phyloP scores from a whole-genome alignment of 768 basidiomycete genomes.

The Mycena belliarum region DNA sequence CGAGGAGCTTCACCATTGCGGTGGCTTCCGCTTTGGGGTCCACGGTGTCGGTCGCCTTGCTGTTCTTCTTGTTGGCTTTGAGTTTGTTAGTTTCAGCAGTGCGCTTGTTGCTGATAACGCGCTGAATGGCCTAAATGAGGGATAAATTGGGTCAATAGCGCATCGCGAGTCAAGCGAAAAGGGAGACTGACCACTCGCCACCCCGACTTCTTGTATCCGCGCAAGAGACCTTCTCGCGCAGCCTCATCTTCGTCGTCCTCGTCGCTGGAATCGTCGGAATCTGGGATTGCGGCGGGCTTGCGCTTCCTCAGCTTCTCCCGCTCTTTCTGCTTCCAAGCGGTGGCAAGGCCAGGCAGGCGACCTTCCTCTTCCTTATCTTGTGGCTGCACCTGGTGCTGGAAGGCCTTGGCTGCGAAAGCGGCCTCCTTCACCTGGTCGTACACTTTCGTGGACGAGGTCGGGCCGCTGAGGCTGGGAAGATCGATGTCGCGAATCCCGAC shows the following conservation, averaged over 20 bases:
- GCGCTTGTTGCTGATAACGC: slow-evolving; percentile 14
- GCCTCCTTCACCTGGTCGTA: slow-evolving; percentile 5
- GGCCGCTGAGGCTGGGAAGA: background rate
- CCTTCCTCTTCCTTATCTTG: background rate
- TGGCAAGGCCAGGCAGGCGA: background rate
- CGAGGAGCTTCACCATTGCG: background rate
- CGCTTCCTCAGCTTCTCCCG: background rate
- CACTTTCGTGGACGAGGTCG: background rate
- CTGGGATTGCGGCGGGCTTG: background rate
- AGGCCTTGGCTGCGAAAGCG: slow-evolving; percentile 4
- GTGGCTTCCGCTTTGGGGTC: background rate
- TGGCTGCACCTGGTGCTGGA: slow-evolving; percentile 4
- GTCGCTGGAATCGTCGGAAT: background rate
- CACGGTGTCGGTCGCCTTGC: background rate
- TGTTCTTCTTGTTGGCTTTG: background rate
- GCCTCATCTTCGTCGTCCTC: slow-evolving; percentile 3
- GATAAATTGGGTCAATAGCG: background rate
- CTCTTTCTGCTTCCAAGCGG: background rate
- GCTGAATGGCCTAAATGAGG: slow-evolving; percentile 8
- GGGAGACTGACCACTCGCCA: background rate
- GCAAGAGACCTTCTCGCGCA: background rate
- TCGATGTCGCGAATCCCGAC: background rate
- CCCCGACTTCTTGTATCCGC: slow-evolving; percentile 1
- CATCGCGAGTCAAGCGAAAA: background rate
- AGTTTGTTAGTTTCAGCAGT: background rate